Conservation (phyloP, 116 monocot species). For the Zostera marina region DNA sequence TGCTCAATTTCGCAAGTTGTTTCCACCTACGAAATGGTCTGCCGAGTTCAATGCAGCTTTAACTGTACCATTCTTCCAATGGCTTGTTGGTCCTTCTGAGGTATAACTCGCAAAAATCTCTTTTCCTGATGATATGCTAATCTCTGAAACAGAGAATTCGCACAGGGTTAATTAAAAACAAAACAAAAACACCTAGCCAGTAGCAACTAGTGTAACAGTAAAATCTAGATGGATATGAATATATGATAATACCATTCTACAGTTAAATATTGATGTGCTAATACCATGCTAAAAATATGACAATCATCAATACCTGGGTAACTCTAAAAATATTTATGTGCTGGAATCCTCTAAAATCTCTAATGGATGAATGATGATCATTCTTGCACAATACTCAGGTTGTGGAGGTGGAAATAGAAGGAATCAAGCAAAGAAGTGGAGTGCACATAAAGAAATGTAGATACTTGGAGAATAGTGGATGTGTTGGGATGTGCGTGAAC, state of each 20-base stretch:
- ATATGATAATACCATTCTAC: no score
- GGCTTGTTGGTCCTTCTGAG: slow-evolving; percentile 97
- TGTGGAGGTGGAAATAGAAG: slow-evolving; percentile 76
- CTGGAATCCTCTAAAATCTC: no score
- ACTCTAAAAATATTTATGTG: no score
- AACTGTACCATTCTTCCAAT: slow-evolving; percentile 89
- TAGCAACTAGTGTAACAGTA: no score
- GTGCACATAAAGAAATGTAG: slow-evolving; percentile 89
- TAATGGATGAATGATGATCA: no score
- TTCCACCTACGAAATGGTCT: slow-evolving; percentile 87
- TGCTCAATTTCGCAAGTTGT: slow-evolving; percentile 76
- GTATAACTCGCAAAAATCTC: slow-evolving; percentile 8
- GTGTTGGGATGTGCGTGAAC: slow-evolving; percentile 94
- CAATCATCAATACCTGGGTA: no score
- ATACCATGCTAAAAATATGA: no score
- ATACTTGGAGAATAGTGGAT: slow-evolving; percentile 90
- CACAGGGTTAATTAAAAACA: no score
- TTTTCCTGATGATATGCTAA: neutral
- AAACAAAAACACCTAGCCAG: no score
- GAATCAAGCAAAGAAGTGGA: slow-evolving; percentile 73
- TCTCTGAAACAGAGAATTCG: neutral
- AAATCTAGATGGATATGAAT: no score
- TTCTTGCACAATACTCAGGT: slow-evolving; percentile 24
- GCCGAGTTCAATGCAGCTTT: slow-evolving; percentile 83
- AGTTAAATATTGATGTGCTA: no score